These are phyloP conservation scores for Cochlearia excelsa DNA, from an alignment of 345 rosid genomes.

Conservation along the genomic window DNA sequence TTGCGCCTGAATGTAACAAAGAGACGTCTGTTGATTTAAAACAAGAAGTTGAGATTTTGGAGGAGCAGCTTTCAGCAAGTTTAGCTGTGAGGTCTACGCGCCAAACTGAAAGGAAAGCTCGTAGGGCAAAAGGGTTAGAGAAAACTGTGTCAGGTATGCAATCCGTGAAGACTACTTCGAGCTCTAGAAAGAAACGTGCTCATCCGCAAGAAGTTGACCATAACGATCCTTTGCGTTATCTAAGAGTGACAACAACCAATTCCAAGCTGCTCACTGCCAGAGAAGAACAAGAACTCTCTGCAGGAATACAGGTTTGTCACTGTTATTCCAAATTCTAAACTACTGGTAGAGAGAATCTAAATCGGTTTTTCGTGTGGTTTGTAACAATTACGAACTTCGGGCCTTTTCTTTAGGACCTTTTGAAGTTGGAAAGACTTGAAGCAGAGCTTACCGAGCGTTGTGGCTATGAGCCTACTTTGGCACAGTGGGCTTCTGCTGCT, in stretches of 20 bases:
- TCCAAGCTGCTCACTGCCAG: slow-evolving; percentile 75
- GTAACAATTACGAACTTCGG: slow-evolving; percentile 10
- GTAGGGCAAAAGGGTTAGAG: slow-evolving; percentile 65
- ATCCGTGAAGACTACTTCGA: slow-evolving; percentile 51
- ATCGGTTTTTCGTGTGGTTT: slow-evolving; percentile 5
- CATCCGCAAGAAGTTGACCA: slow-evolving; percentile 60
- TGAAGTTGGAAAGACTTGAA: slow-evolving; percentile 81
- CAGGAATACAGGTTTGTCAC: slow-evolving; percentile 81
- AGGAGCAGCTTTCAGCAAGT: slow-evolving; percentile 51
- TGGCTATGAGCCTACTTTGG: slow-evolving; percentile 70
- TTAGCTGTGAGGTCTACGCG: slow-evolving; percentile 71
- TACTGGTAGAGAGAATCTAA: neutral
- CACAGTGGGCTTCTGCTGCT: slow-evolving; percentile 94
- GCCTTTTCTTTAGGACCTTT: slow-evolving; percentile 51
- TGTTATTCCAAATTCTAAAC: slow-evolving; percentile 8
- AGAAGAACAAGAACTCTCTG: slow-evolving; percentile 78
- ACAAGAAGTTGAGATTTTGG: slow-evolving; percentile 55
- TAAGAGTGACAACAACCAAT: slow-evolving; percentile 63
- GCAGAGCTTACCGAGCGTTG: slow-evolving; percentile 64
- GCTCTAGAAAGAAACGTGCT: slow-evolving; percentile 56
- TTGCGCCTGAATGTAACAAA: slow-evolving; percentile 20
- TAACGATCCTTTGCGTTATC: slow-evolving; percentile 73
- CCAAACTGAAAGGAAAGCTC: slow-evolving; percentile 73
- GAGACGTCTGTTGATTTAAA: slow-evolving; percentile 43
- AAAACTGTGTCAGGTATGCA: slow-evolving; percentile 54